Evolutionary conservation across 495 filamentous ascomycete species (phyloP), one percentile per base, ranked within the genome.

Genomic region (Trichoderma reesei): DNA sequence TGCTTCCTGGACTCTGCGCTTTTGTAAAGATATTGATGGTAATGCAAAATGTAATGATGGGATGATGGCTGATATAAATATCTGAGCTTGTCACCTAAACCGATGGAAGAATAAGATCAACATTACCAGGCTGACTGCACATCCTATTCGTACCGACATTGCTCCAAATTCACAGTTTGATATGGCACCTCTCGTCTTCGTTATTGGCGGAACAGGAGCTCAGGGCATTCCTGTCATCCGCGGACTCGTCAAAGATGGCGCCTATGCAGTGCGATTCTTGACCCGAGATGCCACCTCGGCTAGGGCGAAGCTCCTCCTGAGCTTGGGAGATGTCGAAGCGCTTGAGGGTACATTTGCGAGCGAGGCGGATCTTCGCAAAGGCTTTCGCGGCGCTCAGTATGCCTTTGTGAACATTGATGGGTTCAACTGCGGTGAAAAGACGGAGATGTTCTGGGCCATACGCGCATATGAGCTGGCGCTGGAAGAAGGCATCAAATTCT

Each of bases 351-450:
- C 74, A 6, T 79, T 79, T 64, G 75, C 76, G 38, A 75, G 73
- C 60, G 80, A 85, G 61, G 61, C 62, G 0, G 70, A 72, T 59
- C 76, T 85, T 6, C 77, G 75, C 18, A 65, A 70, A 1, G 78
- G 68, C 0, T 82, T 79, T 67, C 65, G 71, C 38, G 75, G 74
- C 18, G 75, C 75, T n/a, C 75, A 79, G 68, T 74, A 74, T 60
- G 79, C 80, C 9, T 85, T 79, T 65, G 73, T 84, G 48, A 86
- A 86, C 65, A 76, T 79, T 33, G 80, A 85, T 65, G 78, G 81
- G 42, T 83, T 82, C 66, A 79, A 76, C 46, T 71, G 73, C 7
- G 83, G 83, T 14, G 79, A 83, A 68, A 80, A 82, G 64, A 68
- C 71, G 8, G 83, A 86, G 67, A 74, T 79, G 1, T 86, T 73